These are phyloP conservation scores for Vitis riparia DNA, from an alignment of 164 flowering plant species.

Conservation along the genomic window DNA sequence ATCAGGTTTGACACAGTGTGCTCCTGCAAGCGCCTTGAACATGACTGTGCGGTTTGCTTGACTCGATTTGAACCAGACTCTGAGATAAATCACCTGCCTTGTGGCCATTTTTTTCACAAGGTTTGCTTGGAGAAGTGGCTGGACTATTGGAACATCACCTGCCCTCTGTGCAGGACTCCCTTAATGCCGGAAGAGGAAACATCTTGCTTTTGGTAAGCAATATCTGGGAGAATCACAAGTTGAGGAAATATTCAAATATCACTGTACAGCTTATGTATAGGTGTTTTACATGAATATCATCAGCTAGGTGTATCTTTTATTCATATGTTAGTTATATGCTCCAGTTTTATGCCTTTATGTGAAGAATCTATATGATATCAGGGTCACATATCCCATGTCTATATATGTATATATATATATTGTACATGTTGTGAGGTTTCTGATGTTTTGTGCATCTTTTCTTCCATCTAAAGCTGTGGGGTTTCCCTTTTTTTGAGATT, in stretches of 20 bases:
- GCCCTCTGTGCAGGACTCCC: slow-evolving; percentile 72
- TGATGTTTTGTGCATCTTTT: neutral
- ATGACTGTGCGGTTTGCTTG: slow-evolving; percentile 70
- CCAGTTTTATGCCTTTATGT: too few relatives aligned
- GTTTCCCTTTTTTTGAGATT: neutral
- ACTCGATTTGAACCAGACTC: slow-evolving; percentile 53
- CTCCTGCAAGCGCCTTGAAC: slow-evolving; percentile 19
- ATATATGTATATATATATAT: neutral
- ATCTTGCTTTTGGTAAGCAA: slow-evolving; percentile 25
- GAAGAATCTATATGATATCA: too few relatives aligned
- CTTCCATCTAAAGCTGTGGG: too few relatives aligned
- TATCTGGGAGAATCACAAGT: neutral
- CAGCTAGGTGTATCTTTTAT: too few relatives aligned
- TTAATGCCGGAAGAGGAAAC: slow-evolving; percentile 42
- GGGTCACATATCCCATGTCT: too few relatives aligned
- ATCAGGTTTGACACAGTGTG: slow-evolving; percentile 32
- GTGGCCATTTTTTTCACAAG: slow-evolving; percentile 77
- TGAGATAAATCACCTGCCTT: slow-evolving; percentile 52
- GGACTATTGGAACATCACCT: slow-evolving; percentile 63
- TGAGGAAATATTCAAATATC: neutral
- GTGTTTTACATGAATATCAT: too few relatives aligned
- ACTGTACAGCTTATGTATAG: too few relatives aligned
- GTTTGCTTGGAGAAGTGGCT: slow-evolving; percentile 77
- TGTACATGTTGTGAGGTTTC: slow-evolving; percentile 2
- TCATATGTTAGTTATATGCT: too few relatives aligned